These are phyloP conservation scores for Syzygium grande DNA, from an alignment of 345 rosid species.

Conservation along the genomic window DNA sequence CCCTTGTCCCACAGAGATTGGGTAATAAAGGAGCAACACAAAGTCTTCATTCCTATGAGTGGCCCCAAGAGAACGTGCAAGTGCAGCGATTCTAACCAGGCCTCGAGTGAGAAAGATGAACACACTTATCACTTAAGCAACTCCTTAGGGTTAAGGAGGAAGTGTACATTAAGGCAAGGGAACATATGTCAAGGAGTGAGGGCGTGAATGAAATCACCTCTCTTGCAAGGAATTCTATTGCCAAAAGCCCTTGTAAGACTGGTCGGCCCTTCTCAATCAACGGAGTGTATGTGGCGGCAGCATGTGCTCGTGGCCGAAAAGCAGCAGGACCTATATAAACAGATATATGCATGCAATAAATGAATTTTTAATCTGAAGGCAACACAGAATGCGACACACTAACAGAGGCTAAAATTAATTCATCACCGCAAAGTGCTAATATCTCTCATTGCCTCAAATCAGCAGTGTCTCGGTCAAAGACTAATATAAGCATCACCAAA, in stretches of 20 bases:
- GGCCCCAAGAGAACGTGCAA: background rate
- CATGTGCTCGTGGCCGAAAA: constrained; percentile 83
- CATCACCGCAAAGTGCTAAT: background rate
- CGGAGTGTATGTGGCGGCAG: constrained; percentile 48
- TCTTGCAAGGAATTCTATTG: constrained; percentile 89
- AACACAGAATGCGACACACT: background rate
- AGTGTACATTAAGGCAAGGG: background rate
- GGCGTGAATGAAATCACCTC: constrained; percentile 44
- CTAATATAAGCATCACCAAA: background rate
- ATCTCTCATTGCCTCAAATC: background rate
- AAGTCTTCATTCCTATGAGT: background rate
- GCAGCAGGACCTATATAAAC: constrained; percentile 86
- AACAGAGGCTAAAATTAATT: background rate
- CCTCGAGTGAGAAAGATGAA: background rate
- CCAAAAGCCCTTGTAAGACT: constrained; percentile 92
- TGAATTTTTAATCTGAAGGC: background rate
- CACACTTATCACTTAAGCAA: background rate
- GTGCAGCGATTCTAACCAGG: background rate
- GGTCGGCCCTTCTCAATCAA: constrained; percentile 95
- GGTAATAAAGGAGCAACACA: background rate
- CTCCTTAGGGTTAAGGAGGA: background rate
- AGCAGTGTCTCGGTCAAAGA: background rate
- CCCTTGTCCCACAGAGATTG: background rate
- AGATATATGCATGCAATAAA: background rate
- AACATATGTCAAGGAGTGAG: background rate